A percentile compares a stretch with the other conserved stretches of the same genome.
These are phyloP conservation scores for Diaporthe sp. DNA, from an alignment of 2,329 filamentous ascomycete genomes.

Conservation along the genomic window DNA sequence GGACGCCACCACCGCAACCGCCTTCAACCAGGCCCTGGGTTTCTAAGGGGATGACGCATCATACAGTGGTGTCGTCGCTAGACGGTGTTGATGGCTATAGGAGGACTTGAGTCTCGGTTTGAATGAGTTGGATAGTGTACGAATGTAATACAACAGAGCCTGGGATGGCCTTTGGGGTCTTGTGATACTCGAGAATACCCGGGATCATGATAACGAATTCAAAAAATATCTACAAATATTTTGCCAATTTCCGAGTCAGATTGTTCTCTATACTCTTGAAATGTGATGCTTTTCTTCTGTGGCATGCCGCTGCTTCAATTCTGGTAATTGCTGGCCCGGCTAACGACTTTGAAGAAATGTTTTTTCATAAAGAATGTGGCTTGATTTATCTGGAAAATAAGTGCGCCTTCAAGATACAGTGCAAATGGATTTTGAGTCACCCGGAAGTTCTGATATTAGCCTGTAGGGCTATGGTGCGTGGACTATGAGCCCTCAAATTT, in stretches of 20 bases:
- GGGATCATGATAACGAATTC: background rate
- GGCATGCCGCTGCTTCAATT: too few species aligned
- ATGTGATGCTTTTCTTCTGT: background rate
- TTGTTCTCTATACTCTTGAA: background rate
- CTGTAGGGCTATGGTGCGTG: background rate
- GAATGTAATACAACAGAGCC: background rate
- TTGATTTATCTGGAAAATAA: background rate
- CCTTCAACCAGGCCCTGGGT: constrained; percentile 56
- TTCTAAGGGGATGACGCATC: constrained; percentile 51
- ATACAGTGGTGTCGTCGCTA: background rate
- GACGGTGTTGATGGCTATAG: background rate
- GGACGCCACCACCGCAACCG: constrained; percentile 53
- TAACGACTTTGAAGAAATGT: background rate
- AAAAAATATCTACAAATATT: background rate
- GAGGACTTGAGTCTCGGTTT: background rate
- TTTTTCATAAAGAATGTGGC: background rate
- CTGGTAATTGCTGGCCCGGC: background rate
- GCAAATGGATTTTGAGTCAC: background rate
- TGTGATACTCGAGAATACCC: background rate
- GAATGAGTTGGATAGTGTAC: background rate
- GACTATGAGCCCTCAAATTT: background rate
- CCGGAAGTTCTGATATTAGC: background rate
- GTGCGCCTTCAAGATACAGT: background rate
- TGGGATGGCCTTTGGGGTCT: background rate
- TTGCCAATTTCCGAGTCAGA: background rate